Percentiles rank a stretch among this genome's conserved stretches.
phyloP scores from a whole-genome alignment of 768 basidiomycete genomes.

The Kwoniella heveanensis region DNA sequence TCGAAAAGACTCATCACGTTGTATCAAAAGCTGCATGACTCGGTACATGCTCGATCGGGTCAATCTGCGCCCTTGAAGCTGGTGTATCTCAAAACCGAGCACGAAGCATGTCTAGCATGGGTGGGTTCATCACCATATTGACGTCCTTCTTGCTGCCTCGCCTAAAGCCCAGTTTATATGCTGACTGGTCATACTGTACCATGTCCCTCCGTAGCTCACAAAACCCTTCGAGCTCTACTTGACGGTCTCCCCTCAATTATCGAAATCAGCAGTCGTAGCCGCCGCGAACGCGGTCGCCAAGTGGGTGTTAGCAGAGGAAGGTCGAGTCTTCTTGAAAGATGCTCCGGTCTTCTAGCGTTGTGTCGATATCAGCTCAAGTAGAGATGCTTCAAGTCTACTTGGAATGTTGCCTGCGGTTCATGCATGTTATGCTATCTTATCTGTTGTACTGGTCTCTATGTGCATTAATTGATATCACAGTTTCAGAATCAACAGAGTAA shows the following conservation, averaged over 20 bases:
- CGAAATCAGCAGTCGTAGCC: conserved; percentile 82
- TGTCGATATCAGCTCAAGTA: too few relatives aligned
- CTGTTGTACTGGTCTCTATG: too few relatives aligned
- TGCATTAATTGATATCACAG: too few relatives aligned
- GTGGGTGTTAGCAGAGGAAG: conserved; percentile 91
- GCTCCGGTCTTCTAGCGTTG: conserved; percentile 76
- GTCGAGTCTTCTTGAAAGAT: conserved; percentile 75
- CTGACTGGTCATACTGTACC: not conserved
- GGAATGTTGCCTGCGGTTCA: too few relatives aligned
- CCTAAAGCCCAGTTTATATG: not conserved
- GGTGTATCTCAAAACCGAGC: conserved; percentile 80
- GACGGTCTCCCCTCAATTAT: conserved; percentile 74
- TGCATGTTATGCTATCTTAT: too few relatives aligned
- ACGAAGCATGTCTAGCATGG: conserved; percentile 92
- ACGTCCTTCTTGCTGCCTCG: not conserved
- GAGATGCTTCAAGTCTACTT: too few relatives aligned
- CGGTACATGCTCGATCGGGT: conserved; percentile 85
- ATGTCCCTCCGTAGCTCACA: conserved; percentile 68
- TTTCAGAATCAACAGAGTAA: too few relatives aligned
- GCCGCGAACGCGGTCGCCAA: conserved; percentile 85
- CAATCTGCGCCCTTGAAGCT: conserved; percentile 75
- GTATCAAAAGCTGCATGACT: conserved; percentile 85
- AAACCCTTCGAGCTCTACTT: conserved; percentile 91
- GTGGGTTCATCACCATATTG: conserved; percentile 60
- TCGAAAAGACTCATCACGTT: conserved; percentile 71